Evolutionary conservation across 2,329 filamentous ascomycete genomes (phyloP).

Genomic region (Colletotrichum sp.): DNA sequence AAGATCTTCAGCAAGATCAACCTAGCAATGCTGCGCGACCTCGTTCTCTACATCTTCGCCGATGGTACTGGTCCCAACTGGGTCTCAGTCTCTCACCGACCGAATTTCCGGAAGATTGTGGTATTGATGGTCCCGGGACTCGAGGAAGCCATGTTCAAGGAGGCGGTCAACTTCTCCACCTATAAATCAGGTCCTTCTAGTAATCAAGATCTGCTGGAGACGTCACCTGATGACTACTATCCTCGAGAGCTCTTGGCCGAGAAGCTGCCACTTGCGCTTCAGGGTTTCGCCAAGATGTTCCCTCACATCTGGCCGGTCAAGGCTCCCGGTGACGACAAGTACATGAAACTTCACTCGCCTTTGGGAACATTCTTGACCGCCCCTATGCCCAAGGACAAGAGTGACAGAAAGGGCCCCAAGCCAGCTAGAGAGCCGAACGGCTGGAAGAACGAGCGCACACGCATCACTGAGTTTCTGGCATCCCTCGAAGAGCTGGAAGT

Average conservation of each 20-base stretch:
- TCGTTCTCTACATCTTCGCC: conserved; percentile 71
- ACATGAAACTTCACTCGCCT: conserved; percentile 84
- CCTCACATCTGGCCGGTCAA: conserved; percentile 87
- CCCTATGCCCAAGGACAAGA: conserved; percentile 69
- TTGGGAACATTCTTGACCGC: conserved; percentile 83
- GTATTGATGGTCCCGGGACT: conserved; percentile 91
- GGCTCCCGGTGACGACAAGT: conserved; percentile 84
- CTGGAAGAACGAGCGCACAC: conserved; percentile 78
- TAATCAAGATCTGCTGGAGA: conserved; percentile 32
- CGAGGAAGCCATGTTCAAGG: conserved; percentile 87
- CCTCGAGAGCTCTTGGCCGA: conserved; percentile 58
- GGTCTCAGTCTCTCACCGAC: conserved; percentile 66
- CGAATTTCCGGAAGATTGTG: conserved; percentile 79
- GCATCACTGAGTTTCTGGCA: conserved; percentile 81
- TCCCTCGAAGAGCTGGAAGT: conserved; percentile 76
- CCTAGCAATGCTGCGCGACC: conserved; percentile 65
- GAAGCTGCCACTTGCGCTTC: conserved; percentile 57
- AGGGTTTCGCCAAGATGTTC: conserved; percentile 82
- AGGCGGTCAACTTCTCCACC: conserved; percentile 52
- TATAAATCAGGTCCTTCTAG: conserved; percentile 38
- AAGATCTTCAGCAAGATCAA: conserved; percentile 67
- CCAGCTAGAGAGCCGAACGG: conserved; percentile 67
- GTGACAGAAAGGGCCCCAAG: conserved; percentile 61
- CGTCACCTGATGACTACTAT: conserved; percentile 64
- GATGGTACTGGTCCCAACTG: conserved; percentile 70